Conservation (phyloP, 805 yeast genomes). For the Candida peoriensis region DNA sequence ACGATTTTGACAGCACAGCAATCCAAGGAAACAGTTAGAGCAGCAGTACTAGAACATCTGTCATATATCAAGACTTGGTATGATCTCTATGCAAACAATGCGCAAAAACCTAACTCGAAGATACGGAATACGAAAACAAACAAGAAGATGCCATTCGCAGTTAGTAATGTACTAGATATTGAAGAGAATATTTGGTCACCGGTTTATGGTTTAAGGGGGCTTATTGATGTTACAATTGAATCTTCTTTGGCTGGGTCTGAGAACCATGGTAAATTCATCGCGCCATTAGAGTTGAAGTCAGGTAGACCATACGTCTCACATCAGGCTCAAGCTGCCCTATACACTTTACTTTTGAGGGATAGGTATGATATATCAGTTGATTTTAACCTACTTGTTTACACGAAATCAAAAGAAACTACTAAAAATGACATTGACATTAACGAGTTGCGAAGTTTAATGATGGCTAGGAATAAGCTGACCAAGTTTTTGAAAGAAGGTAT, state of each 20-base stretch:
- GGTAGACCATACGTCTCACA: conserved; percentile 65
- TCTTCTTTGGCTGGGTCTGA: conserved; percentile 33
- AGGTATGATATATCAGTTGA: conserved; percentile 66
- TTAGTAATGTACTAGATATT: conserved; percentile 66
- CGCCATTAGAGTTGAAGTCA: conserved; percentile 89
- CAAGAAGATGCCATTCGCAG: conserved; percentile 40
- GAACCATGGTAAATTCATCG: conserved; percentile 41
- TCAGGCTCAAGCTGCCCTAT: conserved; percentile 81
- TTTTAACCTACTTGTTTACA: conserved; percentile 67
- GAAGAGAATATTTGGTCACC: conserved; percentile 96
- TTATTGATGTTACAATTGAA: conserved; percentile 81
- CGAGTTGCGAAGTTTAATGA: conserved; percentile 65
- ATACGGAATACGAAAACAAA: conserved; percentile 25
- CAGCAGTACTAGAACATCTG: conserved; percentile 41
- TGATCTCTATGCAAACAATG: conserved; percentile 35
- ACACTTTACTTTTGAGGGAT: conserved; percentile 74
- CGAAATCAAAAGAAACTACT: conserved; percentile 52
- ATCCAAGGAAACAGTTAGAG: conserved; percentile 38
- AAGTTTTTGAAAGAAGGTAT: conserved; percentile 47
- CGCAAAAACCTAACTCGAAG: conserved; percentile 21
- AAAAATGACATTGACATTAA: conserved; percentile 46
- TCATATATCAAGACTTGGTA: conserved; percentile 52
- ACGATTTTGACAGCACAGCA: conserved; percentile 54
- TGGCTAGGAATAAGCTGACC: conserved; percentile 68
- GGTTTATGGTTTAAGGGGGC: conserved; percentile 81